These are phyloP conservation scores for Leccinellum albellum DNA, from an alignment of 768 basidiomycete species.

Conservation along the genomic window DNA sequence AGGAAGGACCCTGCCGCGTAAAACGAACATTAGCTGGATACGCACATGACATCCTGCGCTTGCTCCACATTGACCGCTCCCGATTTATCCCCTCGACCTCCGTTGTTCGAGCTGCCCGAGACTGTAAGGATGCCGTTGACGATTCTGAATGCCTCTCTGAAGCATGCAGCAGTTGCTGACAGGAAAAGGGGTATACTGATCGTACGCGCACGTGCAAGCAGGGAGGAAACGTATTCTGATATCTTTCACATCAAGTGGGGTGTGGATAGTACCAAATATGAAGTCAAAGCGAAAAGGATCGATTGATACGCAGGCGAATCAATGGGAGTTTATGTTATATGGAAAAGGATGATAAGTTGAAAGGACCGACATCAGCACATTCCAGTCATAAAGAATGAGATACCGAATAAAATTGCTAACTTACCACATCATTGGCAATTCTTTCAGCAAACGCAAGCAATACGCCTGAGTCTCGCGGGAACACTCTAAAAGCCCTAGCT, in stretches of 20 bases:
- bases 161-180: conserved; percentile 84
- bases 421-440: conserved; percentile 78
- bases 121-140: conserved; percentile 72
- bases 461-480: conserved; percentile 77
- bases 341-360: not conserved
- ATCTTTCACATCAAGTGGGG: conserved; percentile 45
- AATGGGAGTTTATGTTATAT: not conserved
- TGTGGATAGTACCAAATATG: not conserved
- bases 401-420: conserved; percentile 21
- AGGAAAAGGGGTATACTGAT: conserved; percentile 70
- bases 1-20: not conserved
- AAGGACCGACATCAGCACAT: not conserved
- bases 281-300: not conserved
- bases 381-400: conserved; percentile 1
- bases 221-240: conserved; percentile 78
- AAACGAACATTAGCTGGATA: conserved; percentile 12
- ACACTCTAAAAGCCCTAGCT: conserved; percentile 75
- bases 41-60: conserved; percentile 84
- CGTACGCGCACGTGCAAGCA: conserved; percentile 74
- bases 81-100: conserved; percentile 2
- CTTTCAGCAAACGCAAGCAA: conserved; percentile 80
- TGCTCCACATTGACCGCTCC: conserved; percentile 42
- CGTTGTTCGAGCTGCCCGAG: conserved; percentile 25
- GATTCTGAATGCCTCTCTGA: conserved; percentile 83
- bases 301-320: not conserved